Conservation (phyloP, 1,139 yeast genomes). For the Pichia sp. region DNA sequence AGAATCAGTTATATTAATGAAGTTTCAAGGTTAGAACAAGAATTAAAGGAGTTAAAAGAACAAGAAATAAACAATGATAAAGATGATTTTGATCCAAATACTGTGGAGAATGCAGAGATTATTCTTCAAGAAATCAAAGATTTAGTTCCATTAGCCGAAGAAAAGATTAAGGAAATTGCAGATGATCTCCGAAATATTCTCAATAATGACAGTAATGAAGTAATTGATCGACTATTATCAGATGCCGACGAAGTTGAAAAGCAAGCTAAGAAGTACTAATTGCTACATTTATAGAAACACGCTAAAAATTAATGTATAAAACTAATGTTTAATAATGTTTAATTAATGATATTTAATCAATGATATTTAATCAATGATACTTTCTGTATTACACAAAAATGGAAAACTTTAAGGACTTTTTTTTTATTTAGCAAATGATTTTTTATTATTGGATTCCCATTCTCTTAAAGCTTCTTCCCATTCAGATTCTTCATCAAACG, state of each 20-base stretch:
- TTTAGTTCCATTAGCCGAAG: constrained; percentile 24
- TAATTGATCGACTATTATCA: constrained; percentile 3
- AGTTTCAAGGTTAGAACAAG: constrained; percentile 39
- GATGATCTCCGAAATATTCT: constrained; percentile 16
- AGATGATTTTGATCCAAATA: constrained; percentile 36
- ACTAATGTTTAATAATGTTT: constrained; percentile 12
- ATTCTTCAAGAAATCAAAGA: constrained; percentile 28
- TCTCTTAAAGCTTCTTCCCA: constrained; percentile 63
- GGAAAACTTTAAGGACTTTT: neutral
- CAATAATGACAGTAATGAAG: constrained; percentile 2
- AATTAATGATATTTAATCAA: neutral
- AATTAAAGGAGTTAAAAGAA: constrained; percentile 39
- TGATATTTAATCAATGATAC: neutral
- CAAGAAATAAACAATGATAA: constrained; percentile 35
- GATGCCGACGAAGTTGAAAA: constrained; percentile 3
- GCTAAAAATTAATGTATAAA: neutral
- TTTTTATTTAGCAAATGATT: constrained; percentile 18
- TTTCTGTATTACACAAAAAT: too few species aligned
- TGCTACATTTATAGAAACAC: too few species aligned
- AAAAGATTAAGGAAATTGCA: constrained; percentile 23
- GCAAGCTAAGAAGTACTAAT: neutral
- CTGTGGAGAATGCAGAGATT: constrained; percentile 51
- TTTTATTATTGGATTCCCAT: constrained; percentile 47
- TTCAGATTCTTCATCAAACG: constrained; percentile 54
- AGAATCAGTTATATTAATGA: constrained; percentile 60